Evolutionary conservation across 345 rosid species (phyloP).

Genomic region (Excoecaria cochinchinensis): DNA sequence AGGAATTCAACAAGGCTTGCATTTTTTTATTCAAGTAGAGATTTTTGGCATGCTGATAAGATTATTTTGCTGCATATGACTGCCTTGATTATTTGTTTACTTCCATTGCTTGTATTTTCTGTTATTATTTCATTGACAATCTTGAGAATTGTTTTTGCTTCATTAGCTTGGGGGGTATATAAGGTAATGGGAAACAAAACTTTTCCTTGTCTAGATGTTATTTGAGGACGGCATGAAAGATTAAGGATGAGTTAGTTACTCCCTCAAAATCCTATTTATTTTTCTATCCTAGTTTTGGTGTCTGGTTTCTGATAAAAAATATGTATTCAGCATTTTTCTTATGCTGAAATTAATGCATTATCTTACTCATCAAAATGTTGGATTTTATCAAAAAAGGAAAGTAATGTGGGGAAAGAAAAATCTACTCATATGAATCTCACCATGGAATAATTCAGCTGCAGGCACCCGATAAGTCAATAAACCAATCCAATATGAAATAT

Average conservation of each 20-base stretch:
- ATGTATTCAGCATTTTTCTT: background rate
- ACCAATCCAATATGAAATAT: background rate
- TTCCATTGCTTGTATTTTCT: background rate
- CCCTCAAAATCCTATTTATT: background rate
- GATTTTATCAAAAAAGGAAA: background rate
- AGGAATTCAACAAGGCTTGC: background rate
- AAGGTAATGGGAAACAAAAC: background rate
- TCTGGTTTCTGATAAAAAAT: background rate
- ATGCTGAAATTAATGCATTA: background rate
- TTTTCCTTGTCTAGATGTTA: background rate
- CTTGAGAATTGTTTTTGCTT: background rate
- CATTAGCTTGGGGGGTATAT: background rate
- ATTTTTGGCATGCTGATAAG: background rate
- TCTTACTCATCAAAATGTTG: background rate
- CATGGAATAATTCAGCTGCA: background rate
- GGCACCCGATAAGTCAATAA: background rate
- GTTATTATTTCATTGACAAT: background rate
- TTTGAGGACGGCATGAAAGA: background rate
- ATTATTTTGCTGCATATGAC: background rate
- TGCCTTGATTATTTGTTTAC: background rate
- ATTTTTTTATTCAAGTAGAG: background rate
- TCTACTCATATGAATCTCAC: background rate
- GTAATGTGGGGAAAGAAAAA: background rate
- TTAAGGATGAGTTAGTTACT: background rate
- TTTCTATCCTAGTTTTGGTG: background rate